Percentiles rank a stretch among this genome's conserved stretches.
phyloP scores from a whole-genome alignment of 208 protist species.

The Phytomonas francai region DNA sequence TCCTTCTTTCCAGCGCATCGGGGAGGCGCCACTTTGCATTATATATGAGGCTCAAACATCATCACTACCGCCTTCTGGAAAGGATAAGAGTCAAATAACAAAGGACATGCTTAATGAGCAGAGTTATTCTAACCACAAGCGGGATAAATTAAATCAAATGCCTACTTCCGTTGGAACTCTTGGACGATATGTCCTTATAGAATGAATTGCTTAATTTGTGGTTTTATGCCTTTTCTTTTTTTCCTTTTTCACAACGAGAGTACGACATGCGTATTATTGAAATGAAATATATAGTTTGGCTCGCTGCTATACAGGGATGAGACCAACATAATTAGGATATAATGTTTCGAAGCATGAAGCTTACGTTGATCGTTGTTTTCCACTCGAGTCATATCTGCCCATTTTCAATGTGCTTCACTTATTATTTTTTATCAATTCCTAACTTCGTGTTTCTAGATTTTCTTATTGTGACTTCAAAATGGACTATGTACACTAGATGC shows the following conservation, averaged over 20 bases:
- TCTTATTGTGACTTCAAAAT: not conserved
- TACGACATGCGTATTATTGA: not conserved
- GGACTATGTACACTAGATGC: not conserved
- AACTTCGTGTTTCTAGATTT: not conserved
- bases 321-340: not conserved
- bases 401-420: not conserved
- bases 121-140: not conserved
- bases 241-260: not conserved
- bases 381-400: not conserved
- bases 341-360: not conserved
- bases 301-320: not conserved
- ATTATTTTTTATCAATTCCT: not conserved
- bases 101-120: not conserved
- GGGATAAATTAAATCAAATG: not conserved
- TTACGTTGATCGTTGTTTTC: not conserved
- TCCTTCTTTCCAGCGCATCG: not conserved
- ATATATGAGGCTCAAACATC: not conserved
- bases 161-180: not conserved
- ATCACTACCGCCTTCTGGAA: not conserved
- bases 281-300: not conserved
- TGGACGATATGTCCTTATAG: not conserved
- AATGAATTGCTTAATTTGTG: not conserved
- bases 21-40: not conserved
- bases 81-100: not conserved
- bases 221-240: not conserved